Conservation (phyloP, 140 eudicot genomes). For the Ambrosia hybrid region DNA sequence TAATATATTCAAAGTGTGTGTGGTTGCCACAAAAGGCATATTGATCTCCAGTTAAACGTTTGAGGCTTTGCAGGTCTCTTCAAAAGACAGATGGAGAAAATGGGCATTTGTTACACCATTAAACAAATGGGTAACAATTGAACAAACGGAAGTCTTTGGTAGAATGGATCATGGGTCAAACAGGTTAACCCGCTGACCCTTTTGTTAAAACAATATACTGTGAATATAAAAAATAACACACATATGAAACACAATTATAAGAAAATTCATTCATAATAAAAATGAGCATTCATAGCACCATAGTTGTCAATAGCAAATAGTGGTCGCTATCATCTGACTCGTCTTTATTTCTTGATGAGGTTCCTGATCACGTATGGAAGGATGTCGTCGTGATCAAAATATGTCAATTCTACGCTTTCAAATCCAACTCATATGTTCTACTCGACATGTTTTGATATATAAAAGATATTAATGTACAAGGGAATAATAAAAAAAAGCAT, state of each 20-base stretch:
- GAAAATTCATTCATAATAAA: neutral
- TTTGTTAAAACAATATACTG: neutral
- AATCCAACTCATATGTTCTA: neutral
- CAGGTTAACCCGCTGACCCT: neutral
- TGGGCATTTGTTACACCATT: neutral
- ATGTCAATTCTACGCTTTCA: constrained; percentile 60
- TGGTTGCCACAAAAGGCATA: constrained; percentile 21
- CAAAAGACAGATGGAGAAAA: neutral
- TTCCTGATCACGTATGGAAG: constrained; percentile 75
- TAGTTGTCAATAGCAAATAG: no score
- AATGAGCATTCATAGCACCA: neutral
- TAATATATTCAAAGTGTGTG: constrained; percentile 50
- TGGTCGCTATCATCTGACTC: neutral
- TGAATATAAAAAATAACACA: neutral
- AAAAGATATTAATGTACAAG: neutral
- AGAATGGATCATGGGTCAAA: neutral
- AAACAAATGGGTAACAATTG: no score
- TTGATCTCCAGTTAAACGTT: constrained; percentile 2
- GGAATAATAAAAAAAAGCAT: neutral
- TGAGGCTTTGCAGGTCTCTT: neutral
- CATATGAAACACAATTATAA: neutral
- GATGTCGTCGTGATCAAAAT: constrained; percentile 85
- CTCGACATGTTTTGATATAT: neutral
- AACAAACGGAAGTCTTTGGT: no score
- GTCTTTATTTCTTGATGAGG: constrained; percentile 47